Evolutionary conservation across 2,329 filamentous ascomycete species (phyloP).

Genomic region (Aspergillus latus): DNA sequence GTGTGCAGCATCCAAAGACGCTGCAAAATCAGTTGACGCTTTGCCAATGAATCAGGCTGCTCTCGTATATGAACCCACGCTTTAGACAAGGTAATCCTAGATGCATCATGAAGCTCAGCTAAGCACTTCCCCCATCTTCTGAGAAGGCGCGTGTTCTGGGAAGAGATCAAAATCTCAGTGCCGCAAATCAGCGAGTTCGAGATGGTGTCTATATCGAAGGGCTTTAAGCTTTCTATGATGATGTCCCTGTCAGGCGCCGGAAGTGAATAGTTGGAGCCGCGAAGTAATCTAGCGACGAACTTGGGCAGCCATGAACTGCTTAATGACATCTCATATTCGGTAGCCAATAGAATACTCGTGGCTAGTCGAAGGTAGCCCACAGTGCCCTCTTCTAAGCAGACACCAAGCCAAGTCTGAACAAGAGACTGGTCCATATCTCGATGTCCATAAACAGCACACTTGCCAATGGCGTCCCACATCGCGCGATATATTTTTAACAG

Average conservation of each 20-base stretch:
- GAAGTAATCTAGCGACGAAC: conserved; percentile 31
- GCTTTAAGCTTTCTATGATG: conserved; percentile 23
- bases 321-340: conserved; percentile 10
- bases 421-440: conserved; percentile 32
- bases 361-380: conserved; percentile 25
- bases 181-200: conserved; percentile 32
- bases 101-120: conserved; percentile 20
- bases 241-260: conserved; percentile 14
- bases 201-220: conserved; percentile 26
- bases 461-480: conserved; percentile 41
- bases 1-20: conserved; percentile 36
- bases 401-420: conserved; percentile 34
- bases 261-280: conserved; percentile 12
- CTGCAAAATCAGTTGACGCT: conserved; percentile 31
- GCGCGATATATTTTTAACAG: conserved; percentile 26
- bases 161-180: conserved; percentile 33
- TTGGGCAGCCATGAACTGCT: conserved; percentile 25
- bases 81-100: conserved; percentile 24
- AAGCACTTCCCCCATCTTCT: conserved; percentile 34
- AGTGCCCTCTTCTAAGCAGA: conserved; percentile 23
- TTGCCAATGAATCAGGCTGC: conserved; percentile 5
- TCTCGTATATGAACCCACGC: conserved; percentile 27
- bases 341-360: conserved; percentile 32
- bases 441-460: conserved; percentile 36
- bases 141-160: conserved; percentile 25